Evolutionary conservation across 345 rosid genomes (phyloP), one percentile per base, ranked within the genome.

Genomic region (Eutrema japonicum): DNA sequence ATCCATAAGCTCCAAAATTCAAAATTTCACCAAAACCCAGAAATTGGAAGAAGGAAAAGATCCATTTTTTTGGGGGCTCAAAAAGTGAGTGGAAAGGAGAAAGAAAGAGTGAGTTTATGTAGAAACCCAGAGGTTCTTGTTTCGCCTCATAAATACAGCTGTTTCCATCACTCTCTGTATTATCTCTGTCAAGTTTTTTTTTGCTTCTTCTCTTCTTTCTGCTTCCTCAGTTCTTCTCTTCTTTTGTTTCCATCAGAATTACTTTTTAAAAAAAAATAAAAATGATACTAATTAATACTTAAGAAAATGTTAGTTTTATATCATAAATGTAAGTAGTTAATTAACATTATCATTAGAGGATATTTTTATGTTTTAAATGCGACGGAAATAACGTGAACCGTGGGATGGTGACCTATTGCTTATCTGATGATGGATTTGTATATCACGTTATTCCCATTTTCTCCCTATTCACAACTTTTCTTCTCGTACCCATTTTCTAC

Each of bases 331-430:
- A 1, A 22, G 26, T 26, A 16, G 22, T 57, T 66, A 35, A 58
- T 57, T 58, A 66, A 8, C n/a, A 66, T 33, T 32, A 75, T 52
- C 54, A 14, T 58, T 29, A 57, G 18, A 38, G 41, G 61, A 56
- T 65, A 16, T 12, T 65, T 35, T 47, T 56, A 7, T 22, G 6
- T 48, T 27, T 38, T 22, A 64, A 69, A 47, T 4, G 4, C 64
- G 75, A 76, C 75, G 70, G 79, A 71, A 76, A 70, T 63, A 69
- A 69, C 79, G 79, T 76, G 75, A 76, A 70, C 75, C n/a, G 72
- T 77, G 72, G 47, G 76, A 70, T 70, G 72, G 76, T 77, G 76
- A 77, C 72, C 22, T 70, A 64, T 63, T 55, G 55, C 62, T 77
- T 71, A 70, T 77, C 76, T 70, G 54, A 22, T 70, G 54, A 22